Evolutionary conservation across 1,284 basidiomycete genomes (phyloP).

Genomic region (Rhodotorula sp.): DNA sequence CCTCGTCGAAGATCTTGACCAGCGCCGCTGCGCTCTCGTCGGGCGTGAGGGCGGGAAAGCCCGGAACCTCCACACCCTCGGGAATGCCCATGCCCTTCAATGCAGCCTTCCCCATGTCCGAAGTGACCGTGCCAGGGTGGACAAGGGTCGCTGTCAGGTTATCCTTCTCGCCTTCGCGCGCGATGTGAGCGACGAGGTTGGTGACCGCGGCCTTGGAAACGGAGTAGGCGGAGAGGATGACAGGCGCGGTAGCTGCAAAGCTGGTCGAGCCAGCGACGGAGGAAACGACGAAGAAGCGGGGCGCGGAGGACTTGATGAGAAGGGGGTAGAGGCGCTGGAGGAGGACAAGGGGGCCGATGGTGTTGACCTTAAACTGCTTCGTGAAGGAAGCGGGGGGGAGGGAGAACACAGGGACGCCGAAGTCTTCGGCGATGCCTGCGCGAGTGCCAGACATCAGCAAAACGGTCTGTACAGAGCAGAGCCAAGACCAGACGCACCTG

Average conservation of each 20-base stretch:
- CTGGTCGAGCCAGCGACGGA: background rate
- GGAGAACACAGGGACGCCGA: background rate
- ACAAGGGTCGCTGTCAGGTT: background rate
- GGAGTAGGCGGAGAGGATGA: background rate
- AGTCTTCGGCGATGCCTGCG: too few relatives aligned
- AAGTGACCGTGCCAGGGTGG: background rate
- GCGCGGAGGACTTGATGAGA: constrained; percentile 1
- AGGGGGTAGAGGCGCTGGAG: constrained; percentile 18
- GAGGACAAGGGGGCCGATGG: constrained; percentile 12
- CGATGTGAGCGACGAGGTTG: background rate
- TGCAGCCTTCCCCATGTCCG: too few relatives aligned
- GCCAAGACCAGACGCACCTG: background rate
- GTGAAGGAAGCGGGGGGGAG: background rate
- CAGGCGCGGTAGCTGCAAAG: too few relatives aligned
- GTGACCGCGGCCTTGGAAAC: constrained; percentile 7
- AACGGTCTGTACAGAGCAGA: background rate
- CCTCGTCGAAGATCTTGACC: too few relatives aligned
- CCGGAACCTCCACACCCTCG: too few relatives aligned
- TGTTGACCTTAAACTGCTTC: constrained; percentile 10
- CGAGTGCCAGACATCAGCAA: too few relatives aligned
- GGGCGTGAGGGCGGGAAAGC: too few relatives aligned
- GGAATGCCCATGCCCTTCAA: too few relatives aligned
- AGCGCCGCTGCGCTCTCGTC: too few relatives aligned
- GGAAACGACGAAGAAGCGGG: constrained; percentile 19
- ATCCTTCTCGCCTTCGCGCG: background rate